A percentile compares a stretch with the other conserved stretches of the same genome.
Conservation (phyloP, 345 rosid genomes). For the Psidium guajava region DNA sequence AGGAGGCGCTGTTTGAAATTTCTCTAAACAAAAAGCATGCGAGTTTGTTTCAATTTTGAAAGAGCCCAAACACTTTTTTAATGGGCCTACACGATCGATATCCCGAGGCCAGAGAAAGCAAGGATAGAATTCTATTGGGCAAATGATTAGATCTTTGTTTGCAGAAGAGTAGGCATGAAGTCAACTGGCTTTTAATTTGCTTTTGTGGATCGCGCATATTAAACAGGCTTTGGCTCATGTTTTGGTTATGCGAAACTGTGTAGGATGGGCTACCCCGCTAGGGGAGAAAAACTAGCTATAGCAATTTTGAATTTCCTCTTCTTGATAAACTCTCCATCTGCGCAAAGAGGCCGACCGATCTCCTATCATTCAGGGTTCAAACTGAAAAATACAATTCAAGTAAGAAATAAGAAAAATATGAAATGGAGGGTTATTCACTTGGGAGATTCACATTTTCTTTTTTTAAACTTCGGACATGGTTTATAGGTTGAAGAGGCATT, state of each 20-base stretch:
- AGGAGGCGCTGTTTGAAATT: background rate
- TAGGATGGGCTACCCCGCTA: background rate
- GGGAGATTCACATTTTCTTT: background rate
- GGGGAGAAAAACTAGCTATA: background rate
- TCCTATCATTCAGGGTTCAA: background rate
- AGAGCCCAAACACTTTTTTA: background rate
- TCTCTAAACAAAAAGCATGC: background rate
- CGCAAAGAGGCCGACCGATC: background rate
- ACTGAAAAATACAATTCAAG: background rate
- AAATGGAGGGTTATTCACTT: background rate
- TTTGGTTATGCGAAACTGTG: background rate
- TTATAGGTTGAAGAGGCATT: constrained; percentile 53
- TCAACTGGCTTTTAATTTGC: background rate
- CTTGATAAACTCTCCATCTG: background rate
- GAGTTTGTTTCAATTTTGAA: background rate
- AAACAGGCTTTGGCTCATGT: background rate
- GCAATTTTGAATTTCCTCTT: background rate
- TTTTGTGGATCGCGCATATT: background rate
- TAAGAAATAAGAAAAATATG: background rate
- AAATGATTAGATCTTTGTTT: background rate
- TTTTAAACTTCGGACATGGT: background rate
- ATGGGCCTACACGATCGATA: no score
- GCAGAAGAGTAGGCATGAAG: background rate
- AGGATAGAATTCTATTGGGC: background rate
- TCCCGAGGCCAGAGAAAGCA: background rate